Evolutionary conservation across 202 grass and related monocot genomes (phyloP), one percentile per base, ranked within the genome.

Genomic region (Panicum virgatum): DNA sequence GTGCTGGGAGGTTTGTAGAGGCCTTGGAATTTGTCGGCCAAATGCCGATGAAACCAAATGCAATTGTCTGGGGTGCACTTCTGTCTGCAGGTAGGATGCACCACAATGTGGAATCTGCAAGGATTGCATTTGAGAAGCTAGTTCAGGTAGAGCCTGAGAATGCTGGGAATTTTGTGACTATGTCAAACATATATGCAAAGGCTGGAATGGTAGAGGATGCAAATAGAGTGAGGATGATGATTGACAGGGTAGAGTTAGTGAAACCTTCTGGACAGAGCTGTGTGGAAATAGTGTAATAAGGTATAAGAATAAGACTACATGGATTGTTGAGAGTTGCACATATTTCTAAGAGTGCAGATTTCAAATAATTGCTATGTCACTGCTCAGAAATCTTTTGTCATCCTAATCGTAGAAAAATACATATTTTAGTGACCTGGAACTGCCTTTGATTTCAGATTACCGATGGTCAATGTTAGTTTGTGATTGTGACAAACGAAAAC

Each of bases 151-250:
- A 97, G 72, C 86, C 94, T 2, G 64, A 84, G 7, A 97, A 97
- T 38, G 82, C 90, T 14, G 86, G 94, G 53, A 93, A 97, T 85
- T 93, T 87, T 43, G 91, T 97, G 43, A 89, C 94, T 0, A 93
- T 97, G 90, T 93, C 94, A 57, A 91, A 85, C 37, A 86, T 93
- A 87, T 97, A 97, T 36, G 45, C 79, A 36, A 89, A 88, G 53
- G 81, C 84, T 0, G 88, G 88, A 14, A 88, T 72, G 89, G 40
- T 75, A 73, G 62, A 93, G 56, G 94, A 97, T 71, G 94, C 94
- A 25, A 85, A 77, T 27, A 65, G 47, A 61, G 84, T 93, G 39
- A 91, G 94, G 77, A 57, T 69, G 84, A 88, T 89, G 90, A 86
- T 93, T 60, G 84, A 97, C 51, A 79, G 54, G 25, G 82, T 71